Conservation (phyloP, 495 filamentous ascomycete genomes). For the Cercophora samala region DNA sequence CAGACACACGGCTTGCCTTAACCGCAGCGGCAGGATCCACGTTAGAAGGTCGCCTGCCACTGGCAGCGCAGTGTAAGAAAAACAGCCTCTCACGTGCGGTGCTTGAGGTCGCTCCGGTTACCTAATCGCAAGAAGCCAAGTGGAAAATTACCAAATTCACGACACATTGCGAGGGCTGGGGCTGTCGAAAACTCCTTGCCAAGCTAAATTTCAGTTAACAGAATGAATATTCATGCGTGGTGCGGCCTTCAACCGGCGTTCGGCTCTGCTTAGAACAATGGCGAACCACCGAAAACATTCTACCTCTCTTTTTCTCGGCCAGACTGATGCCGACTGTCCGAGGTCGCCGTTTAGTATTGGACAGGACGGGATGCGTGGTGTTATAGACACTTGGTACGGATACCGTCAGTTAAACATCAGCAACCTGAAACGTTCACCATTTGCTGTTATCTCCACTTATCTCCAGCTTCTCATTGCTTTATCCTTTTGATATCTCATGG, state of each 20-base stretch:
- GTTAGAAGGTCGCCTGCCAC: not conserved
- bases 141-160: slow-evolving; percentile 5
- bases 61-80: not conserved
- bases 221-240: not conserved
- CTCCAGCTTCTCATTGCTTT: not conserved
- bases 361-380: too few species aligned
- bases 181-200: not conserved
- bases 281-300: not conserved
- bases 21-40: not conserved
- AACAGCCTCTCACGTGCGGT: not conserved
- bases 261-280: not conserved
- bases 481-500: not conserved
- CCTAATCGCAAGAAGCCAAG: not conserved
- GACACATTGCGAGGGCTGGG: not conserved
- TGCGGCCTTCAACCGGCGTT: not conserved
- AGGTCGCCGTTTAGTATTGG: not conserved
- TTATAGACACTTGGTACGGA: not conserved
- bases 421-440: not conserved
- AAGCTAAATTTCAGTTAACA: not conserved
- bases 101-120: not conserved
- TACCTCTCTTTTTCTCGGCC: not conserved
- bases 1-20: not conserved
- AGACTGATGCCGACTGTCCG: not conserved
- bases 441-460: not conserved
- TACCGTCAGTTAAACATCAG: not conserved